Base-by-base conservation (phyloP, 306 rosid genomes). In the Sicyos edulis region DNA sequence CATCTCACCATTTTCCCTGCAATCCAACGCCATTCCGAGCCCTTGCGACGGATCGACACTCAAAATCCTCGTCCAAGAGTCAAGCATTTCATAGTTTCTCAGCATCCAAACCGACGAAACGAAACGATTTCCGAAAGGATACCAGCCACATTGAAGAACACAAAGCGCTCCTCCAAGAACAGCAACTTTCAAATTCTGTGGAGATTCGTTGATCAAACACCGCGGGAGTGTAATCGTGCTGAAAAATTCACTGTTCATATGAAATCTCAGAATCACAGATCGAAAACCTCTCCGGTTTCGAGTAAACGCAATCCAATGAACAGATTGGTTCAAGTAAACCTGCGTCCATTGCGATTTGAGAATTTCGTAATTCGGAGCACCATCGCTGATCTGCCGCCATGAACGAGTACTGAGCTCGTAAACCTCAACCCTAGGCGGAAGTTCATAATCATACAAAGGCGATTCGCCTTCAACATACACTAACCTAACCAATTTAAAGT, bases 141-240 rank as follows among this genome's bases (percentile, higher is more conserved):
- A 74, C 77, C 77, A 74, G 6, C 77, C 77, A 49, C 71, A 74
- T 52, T 61, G 77, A 55, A 74, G 53, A 59, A 74, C 77, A 14
- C 49, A 45, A 15, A 74, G 77, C 59, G 22, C 50, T 50, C 77
- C 77, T 74, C 77, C 77, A 21, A 74, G 77, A 3, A 61, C 19
- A 12, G 61, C 59, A 26, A 74, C 52, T n/a, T 74, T 74, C 71
- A 74, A 61, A 50, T 74, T 74, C 37, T 74, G 70, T 50, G 77
- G 77, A 10, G 17, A 74, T 29, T 61, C 77, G 61, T 74, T 47
- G 12, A 61, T 34, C 71, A 74, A 50, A 59, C 71, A 9, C 26
- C 51, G 52, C 16, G 77, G 77, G 10, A 74, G 59, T 10, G 70
- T 0, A 19, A 59, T 74, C 24, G 67, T 61, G 20, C 51, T 74